Evolutionary conservation across 768 basidiomycete species (phyloP).

Genomic region (Lactarius akahatsu): DNA sequence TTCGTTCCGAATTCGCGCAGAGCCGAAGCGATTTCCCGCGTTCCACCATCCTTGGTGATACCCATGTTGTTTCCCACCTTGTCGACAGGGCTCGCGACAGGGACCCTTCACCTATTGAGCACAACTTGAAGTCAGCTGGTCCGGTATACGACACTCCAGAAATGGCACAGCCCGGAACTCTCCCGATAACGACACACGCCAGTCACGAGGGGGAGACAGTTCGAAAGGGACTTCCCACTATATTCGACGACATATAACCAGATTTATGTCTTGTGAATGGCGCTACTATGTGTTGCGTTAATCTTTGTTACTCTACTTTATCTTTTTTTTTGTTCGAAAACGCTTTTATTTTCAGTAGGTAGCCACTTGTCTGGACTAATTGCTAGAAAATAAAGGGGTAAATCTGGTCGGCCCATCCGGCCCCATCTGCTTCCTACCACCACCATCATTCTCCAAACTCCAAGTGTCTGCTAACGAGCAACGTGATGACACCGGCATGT

Average conservation of each 20-base stretch:
- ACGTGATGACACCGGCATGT: not conserved
- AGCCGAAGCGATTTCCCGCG: not conserved
- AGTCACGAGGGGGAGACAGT: not conserved
- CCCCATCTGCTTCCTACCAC: no score
- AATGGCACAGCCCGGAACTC: not conserved
- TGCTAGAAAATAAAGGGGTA: no score
- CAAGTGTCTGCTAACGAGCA: not conserved
- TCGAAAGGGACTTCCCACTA: not conserved
- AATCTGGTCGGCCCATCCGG: no score
- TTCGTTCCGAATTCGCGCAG: not conserved
- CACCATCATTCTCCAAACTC: not conserved
- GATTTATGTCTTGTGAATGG: no score
- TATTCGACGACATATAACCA: not conserved
- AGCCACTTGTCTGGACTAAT: no score
- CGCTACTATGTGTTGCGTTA: no score
- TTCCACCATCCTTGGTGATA: not conserved
- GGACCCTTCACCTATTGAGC: not conserved
- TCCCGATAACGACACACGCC: not conserved
- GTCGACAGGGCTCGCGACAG: no score
- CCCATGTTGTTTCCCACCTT: not conserved
- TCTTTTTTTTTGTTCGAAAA: no score
- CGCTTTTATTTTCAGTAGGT: no score
- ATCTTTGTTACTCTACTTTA: no score
- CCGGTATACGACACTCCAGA: not conserved
- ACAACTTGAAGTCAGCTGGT: not conserved